phyloP scores from a whole-genome alignment of 495 filamentous ascomycete genomes.

The Staphylotrichum tortipilum region DNA sequence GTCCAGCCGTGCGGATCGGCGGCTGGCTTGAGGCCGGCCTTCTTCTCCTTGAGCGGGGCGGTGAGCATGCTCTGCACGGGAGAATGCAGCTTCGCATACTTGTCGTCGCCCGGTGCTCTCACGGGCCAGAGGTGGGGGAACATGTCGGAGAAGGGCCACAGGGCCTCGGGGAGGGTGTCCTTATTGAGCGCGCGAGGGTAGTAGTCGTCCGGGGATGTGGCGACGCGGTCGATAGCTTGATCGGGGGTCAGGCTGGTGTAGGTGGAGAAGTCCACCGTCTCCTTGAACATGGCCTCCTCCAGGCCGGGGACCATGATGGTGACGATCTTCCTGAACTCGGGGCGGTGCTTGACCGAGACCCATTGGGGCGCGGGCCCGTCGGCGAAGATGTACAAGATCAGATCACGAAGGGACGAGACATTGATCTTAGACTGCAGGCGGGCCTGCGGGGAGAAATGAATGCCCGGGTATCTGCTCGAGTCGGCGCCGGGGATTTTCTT shows the following conservation, averaged over 20 bases:
- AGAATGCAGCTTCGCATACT: conserved; percentile 69
- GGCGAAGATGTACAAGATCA: conserved; percentile 83
- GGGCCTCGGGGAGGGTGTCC: conserved; percentile 49
- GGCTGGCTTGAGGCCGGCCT: conserved; percentile 45
- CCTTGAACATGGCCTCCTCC: conserved; percentile 82
- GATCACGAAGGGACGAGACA: conserved; percentile 66
- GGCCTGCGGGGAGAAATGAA: conserved; percentile 57
- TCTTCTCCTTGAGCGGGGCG: conserved; percentile 52
- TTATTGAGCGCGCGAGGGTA: conserved; percentile 59
- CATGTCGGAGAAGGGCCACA: conserved; percentile 68
- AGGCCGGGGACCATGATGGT: conserved; percentile 91
- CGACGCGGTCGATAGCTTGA: conserved; percentile 24
- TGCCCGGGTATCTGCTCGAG: conserved; percentile 60
- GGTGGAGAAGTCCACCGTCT: conserved; percentile 45
- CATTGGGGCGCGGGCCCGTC: conserved; percentile 80
- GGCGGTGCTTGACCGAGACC: conserved; percentile 70
- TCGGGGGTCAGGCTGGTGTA: conserved; percentile 29
- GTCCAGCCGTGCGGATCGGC: conserved; percentile 52
- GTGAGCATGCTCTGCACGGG: conserved; percentile 70
- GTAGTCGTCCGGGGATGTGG: conserved; percentile 53
- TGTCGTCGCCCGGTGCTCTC: conserved; percentile 73
- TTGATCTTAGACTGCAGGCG: conserved; percentile 67
- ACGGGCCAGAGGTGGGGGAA: conserved; percentile 88
- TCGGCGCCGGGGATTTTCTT: conserved; percentile 49
- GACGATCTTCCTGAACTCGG: conserved; percentile 71